Conservation (phyloP, 140 eudicot genomes). For the Cichorium intybus region DNA sequence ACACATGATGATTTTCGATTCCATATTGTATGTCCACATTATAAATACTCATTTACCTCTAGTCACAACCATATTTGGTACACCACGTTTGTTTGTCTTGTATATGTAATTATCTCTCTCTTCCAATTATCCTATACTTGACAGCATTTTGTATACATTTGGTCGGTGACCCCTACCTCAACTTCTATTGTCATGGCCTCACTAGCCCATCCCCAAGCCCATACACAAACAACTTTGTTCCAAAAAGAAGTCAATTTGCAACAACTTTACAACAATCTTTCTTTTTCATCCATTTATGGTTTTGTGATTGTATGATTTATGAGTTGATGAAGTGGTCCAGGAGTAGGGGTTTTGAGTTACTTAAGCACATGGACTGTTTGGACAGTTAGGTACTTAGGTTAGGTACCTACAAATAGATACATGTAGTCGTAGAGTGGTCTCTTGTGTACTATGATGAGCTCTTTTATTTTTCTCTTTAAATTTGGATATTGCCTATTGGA, state of each 20-base stretch:
- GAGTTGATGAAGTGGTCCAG: constrained; percentile 27
- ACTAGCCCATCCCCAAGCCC: not conserved
- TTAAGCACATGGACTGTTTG: constrained; percentile 35
- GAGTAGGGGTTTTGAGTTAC: constrained; percentile 11
- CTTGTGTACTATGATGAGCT: constrained; percentile 22
- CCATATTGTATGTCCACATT: not conserved
- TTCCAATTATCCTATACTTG: constrained; percentile 2
- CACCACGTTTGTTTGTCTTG: not conserved
- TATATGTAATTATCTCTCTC: not conserved
- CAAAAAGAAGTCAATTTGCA: constrained; percentile 22
- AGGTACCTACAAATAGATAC: constrained; percentile 20
- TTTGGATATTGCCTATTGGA: not conserved
- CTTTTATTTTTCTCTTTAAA: not conserved
- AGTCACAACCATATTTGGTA: not conserved
- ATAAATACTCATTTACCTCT: constrained; percentile 7
- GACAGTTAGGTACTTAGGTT: not conserved
- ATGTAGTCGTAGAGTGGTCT: constrained; percentile 23
- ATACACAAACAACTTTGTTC: constrained; percentile 12
- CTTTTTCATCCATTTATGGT: constrained; percentile 22
- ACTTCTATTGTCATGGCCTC: constrained; percentile 15
- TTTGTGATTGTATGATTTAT: constrained; percentile 15
- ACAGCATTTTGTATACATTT: constrained; percentile 1
- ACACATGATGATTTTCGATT: not conserved
- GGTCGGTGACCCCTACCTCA: constrained; percentile 23
- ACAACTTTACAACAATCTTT: constrained; percentile 27